phyloP scores from a whole-genome alignment of 1,284 basidiomycete species.

The Trichosporon inkin region DNA sequence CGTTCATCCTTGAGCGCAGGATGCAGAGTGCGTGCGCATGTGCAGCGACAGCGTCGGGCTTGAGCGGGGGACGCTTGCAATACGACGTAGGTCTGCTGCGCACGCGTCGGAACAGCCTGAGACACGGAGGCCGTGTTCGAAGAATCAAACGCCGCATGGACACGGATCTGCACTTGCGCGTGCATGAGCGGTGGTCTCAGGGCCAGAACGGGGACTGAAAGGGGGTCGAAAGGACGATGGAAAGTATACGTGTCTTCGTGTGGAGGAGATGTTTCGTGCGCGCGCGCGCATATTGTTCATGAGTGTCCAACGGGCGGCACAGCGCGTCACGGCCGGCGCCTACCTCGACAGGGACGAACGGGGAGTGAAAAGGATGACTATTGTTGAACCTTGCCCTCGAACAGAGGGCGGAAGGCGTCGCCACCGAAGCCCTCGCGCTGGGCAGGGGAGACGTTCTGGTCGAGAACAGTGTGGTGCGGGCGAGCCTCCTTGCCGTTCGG shows the following conservation, averaged over 20 bases:
- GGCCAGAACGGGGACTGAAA: too few species aligned
- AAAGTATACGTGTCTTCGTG: too few species aligned
- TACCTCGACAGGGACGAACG: neutral
- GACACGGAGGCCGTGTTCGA: too few species aligned
- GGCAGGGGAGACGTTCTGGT: constrained; percentile 33
- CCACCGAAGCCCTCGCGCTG: constrained; percentile 37
- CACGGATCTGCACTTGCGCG: too few species aligned
- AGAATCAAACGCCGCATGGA: too few species aligned
- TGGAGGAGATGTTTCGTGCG: neutral
- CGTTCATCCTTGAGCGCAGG: too few species aligned
- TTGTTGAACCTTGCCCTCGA: constrained; percentile 19
- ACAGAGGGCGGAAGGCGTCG: constrained; percentile 43
- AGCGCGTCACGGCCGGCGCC: neutral
- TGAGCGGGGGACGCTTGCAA: too few species aligned
- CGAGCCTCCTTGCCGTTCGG: constrained; percentile 10
- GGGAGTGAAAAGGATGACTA: neutral
- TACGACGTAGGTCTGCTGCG: too few species aligned
- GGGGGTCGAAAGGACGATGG: neutral
- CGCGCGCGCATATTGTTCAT: neutral
- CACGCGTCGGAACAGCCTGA: too few species aligned
- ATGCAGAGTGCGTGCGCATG: too few species aligned
- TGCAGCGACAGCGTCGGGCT: too few species aligned
- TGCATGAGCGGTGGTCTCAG: too few species aligned
- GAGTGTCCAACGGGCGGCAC: neutral
- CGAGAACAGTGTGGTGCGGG: constrained; percentile 35